These are phyloP conservation scores for Suillus alpinus DNA, from an alignment of 768 basidiomycete species.

Conservation along the genomic window DNA sequence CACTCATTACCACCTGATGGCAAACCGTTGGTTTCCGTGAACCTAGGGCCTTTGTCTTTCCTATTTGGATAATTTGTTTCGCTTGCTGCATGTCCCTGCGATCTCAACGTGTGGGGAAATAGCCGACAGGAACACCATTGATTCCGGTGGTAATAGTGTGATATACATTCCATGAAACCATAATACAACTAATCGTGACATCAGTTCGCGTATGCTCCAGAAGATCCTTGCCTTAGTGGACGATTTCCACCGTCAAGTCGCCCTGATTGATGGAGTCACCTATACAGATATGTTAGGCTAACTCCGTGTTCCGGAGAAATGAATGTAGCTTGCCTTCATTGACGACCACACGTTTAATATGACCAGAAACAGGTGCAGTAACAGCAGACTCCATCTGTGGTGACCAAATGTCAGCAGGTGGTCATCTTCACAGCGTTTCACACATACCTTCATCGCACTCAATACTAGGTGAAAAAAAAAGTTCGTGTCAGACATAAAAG, in stretches of 20 bases:
- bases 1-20: constrained; percentile 19
- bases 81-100: neutral
- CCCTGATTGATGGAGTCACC: constrained; percentile 95
- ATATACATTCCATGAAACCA: constrained; percentile 9
- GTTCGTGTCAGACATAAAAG: constrained; percentile 18
- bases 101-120: neutral
- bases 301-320: neutral
- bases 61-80: neutral
- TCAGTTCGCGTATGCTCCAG: constrained; percentile 8
- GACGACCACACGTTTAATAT: constrained; percentile 90
- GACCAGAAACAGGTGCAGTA: constrained; percentile 94
- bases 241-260: constrained; percentile 87
- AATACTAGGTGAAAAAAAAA: constrained; percentile 50
- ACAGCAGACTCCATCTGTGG: constrained; percentile 95
- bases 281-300: constrained; percentile 25
- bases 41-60: neutral
- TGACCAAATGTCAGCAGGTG: constrained; percentile 17
- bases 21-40: neutral
- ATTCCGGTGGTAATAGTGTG: constrained; percentile 4
- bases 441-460: constrained; percentile 88
- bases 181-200: constrained; percentile 22
- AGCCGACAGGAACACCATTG: neutral
- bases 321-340: constrained; percentile 61
- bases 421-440: neutral
- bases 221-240: constrained; percentile 43